Base-by-base conservation (phyloP, 1,284 basidiomycete genomes). In the Naganishia cerealis region DNA sequence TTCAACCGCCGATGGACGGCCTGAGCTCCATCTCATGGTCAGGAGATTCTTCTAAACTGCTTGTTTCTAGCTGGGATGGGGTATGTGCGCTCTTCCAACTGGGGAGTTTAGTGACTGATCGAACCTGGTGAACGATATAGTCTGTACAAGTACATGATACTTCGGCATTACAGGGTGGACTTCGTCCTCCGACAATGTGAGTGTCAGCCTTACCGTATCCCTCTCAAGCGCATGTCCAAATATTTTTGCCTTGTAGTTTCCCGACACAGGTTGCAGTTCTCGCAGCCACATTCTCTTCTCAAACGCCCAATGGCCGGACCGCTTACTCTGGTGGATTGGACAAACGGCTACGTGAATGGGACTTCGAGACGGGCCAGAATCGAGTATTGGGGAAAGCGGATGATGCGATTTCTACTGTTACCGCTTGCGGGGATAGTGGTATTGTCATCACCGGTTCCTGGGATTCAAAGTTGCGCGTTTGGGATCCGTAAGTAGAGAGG, bases 31-130 rank as follows among this genome's bases (percentile, higher is more conserved):
- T 95, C 26, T 84, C 85, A 46, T 96, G 90, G 80, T 91, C 92
- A n/a, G 89, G 91, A 0, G 85, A 89, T 75, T 87, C 90, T 5
- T 84, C 89, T 70, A 87, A 89, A 29, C 81, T 96, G 1, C 81
- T 94, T 2, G 88, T 89, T 21, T 87, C 90, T 12, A 89, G 90
- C 68, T 95, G 93, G 93, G 93, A 95, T 80, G 87, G 90, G 57
- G 92, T 94, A 76, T 71, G 88, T 83, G 26, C 52, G 10, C 40
- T 62, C n/a, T 58, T 55, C 58, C 50, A 12, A 36, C 18, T 6
- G n/a, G 42, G 39, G 39, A 16, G 56, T 65, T 57, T 29, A 48
- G 70, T 56, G 67, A 39, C 67, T 65, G 54, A 66, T 54, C 39
- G 38, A 53, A 53, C 43, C 50, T 68, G 26, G 57, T 67, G 10